phyloP scores from a whole-genome alignment of 164 flowering plant genomes.

The Magnolia kwangsiensis region DNA sequence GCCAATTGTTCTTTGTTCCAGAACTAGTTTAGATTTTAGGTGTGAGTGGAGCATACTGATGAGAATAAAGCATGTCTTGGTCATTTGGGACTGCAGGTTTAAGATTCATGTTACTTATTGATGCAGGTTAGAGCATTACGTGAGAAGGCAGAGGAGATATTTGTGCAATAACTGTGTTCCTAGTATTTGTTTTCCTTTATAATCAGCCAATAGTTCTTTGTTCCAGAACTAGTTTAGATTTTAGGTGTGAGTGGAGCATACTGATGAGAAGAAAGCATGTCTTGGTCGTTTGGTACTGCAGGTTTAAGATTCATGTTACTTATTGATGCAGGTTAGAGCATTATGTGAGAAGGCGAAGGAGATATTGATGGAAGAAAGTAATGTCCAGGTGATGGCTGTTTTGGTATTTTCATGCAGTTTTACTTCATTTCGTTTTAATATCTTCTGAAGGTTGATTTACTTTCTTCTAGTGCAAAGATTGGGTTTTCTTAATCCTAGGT shows the following conservation, averaged over 20 bases:
- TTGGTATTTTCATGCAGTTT: neutral
- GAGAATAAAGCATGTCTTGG: neutral
- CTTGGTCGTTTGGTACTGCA: neutral
- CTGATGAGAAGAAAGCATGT: neutral
- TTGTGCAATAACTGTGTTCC: neutral
- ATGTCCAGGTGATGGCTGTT: constrained; percentile 64
- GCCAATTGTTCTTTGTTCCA: neutral
- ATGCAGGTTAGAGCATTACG: constrained; percentile 71
- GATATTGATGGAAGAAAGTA: constrained; percentile 93
- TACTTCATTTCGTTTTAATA: too few relatives aligned
- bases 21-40: neutral
- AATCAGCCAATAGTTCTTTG: neutral
- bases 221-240: neutral
- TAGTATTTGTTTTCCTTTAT: neutral
- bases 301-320: neutral
- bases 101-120: neutral
- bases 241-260: neutral
- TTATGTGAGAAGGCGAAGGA: constrained; percentile 93
- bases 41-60: neutral
- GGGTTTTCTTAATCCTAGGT: neutral
- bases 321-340: constrained; percentile 53
- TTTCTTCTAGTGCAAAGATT: neutral
- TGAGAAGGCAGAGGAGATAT: constrained; percentile 91
- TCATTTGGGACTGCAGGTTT: neutral
- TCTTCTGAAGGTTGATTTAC: neutral